Conservation (phyloP, 208 protist species). For the Trypanosoma boissoni region DNA sequence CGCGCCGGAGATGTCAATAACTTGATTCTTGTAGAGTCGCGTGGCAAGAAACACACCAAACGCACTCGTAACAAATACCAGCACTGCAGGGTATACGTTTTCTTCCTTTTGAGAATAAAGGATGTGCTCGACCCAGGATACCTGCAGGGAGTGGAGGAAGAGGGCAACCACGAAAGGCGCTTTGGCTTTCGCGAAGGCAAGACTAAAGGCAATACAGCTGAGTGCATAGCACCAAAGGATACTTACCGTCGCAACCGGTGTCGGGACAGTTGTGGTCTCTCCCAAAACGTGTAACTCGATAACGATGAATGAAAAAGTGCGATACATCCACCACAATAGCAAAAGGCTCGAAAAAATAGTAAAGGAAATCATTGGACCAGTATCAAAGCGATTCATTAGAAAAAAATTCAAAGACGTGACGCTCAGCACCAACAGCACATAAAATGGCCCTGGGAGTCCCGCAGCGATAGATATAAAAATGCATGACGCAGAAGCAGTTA, state of each 20-base stretch:
- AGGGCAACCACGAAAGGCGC: conserved; percentile 41
- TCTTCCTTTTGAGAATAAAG: conserved; percentile 85
- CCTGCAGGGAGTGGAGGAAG: conserved; percentile 63
- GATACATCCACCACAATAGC: conserved; percentile 88
- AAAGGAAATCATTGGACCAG: conserved; percentile 68
- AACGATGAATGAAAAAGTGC: conserved; percentile 85
- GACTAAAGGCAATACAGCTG: conserved; percentile 69
- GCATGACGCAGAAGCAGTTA: conserved; percentile 35
- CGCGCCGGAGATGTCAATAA: conserved; percentile 40
- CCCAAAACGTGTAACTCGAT: conserved; percentile 80
- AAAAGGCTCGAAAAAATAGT: conserved; percentile 72
- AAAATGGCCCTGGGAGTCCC: conserved; percentile 53
- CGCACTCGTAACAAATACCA: conserved; percentile 62
- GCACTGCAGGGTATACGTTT: conserved; percentile 65
- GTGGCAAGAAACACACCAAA: conserved; percentile 54
- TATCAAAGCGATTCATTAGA: conserved; percentile 67
- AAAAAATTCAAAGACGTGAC: conserved; percentile 70
- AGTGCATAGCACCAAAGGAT: conserved; percentile 83
- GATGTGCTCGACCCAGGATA: conserved; percentile 81
- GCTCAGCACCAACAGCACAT: conserved; percentile 46
- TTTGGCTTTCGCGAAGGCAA: conserved; percentile 66
- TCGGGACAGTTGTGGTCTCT: conserved; percentile 60
- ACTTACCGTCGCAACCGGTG: conserved; percentile 49
- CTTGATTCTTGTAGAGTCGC: conserved; percentile 61
- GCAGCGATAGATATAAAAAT: conserved; percentile 43